Conservation (phyloP, 441 rosid species). For the Syzygium malaccense region DNA sequence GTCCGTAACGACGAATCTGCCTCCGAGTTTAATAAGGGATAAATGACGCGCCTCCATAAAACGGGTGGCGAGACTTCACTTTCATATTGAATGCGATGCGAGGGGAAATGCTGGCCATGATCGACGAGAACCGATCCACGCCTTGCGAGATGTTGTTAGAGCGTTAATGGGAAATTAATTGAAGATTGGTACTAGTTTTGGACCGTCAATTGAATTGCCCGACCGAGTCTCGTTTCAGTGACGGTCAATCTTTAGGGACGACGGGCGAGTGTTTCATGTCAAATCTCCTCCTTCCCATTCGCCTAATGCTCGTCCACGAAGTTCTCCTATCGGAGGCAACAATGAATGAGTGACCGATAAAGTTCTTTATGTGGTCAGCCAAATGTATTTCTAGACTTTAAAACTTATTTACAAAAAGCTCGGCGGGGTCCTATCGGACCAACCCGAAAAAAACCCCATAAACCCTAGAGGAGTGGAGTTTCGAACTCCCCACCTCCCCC, state of each 20-base stretch:
- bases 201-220: not conserved
- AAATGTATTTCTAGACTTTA: too few relatives aligned
- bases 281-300: not conserved
- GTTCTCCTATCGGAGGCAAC: not conserved
- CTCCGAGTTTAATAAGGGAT: not conserved
- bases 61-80: not conserved
- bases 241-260: not conserved
- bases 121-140: not conserved
- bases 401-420: too few relatives aligned
- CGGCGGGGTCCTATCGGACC: too few relatives aligned
- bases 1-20: not conserved
- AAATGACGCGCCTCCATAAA: too few relatives aligned
- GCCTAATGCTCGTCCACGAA: not conserved
- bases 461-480: too few relatives aligned
- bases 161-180: not conserved
- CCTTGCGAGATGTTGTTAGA: not conserved
- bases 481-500: too few relatives aligned
- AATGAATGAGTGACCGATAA: not conserved
- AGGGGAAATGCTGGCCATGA: not conserved
- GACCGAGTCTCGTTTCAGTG: accelerated
- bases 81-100: not conserved
- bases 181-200: not conserved
- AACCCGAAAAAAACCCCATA: too few relatives aligned
- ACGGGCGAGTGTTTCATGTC: not conserved
- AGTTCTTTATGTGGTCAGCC: not conserved